Evolutionary conservation across 2,329 filamentous ascomycete genomes (phyloP), one percentile per base, ranked within the genome.

Genomic region (Xenoacremonium recifei): DNA sequence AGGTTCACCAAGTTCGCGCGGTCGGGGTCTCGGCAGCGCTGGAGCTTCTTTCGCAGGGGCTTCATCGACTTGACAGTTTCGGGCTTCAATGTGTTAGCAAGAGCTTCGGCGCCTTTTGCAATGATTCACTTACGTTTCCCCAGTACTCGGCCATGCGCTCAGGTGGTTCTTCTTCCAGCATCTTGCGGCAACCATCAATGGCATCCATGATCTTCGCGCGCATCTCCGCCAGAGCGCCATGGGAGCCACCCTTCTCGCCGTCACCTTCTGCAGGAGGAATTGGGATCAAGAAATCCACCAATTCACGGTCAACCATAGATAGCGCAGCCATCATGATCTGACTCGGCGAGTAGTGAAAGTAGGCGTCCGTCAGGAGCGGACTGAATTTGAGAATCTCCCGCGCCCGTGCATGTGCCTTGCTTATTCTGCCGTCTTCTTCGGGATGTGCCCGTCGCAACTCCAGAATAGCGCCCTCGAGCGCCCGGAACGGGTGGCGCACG

Each of bases 341-440:
- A 18, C 88, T 87, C 0, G 93, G 93, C 0, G 92, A 92, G 68
- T 88, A 97, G 65, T 96, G 85, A 68, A 97, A 96, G 69, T 97
- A 97, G n/a, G 82, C 90, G 58, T 99, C 93, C 19, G 92, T 96
- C 47, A 96, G 77, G 37, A 95, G 72, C 0, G 90, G 87, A 43
- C 88, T 87, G 40, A 83, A 85, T 60, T 89, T 89, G 40, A 95
- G 78, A 35, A 89, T 75, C 16, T 84, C 80, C 31, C 87, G 79
- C 0, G 91, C 87, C 39, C 76, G 77, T n/a, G 73, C 73, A 60
- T 95, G 90, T 0, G 89, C 89, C 10, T 73, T 73, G 36, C 68
- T 68, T 21, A 82, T 68, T 19, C 75, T 68, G 9, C 63, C 56
- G 36, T 73, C 74, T 37, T 83, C 77, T 2, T 84, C 80, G 18